Evolutionary conservation across 2,329 filamentous ascomycete genomes (phyloP), one percentile per base, ranked within the genome.

Genomic region (Fusarium metavorans): DNA sequence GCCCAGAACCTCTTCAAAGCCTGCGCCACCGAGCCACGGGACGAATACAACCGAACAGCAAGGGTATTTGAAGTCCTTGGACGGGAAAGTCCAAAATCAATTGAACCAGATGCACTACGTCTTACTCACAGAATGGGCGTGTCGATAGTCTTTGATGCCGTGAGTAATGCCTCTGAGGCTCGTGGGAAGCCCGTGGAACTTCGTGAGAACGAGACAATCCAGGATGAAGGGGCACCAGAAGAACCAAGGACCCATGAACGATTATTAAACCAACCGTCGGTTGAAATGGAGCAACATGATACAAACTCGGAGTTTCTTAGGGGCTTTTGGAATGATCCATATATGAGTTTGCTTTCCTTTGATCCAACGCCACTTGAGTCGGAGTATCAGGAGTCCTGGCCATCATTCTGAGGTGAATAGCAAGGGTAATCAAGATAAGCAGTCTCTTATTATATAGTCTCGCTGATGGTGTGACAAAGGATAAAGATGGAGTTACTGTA

Each of bases 71-170:
- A 76, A 39, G 41, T 74, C 2, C 65, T 76, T 1, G 56, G 64
- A 0, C 43, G 68, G 3, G 61, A 67, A 8, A 48, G 7, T 1
- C 16, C 66, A 0, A 65, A 43, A 0, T 43, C 59, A 6, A 41
- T 50, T 0, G 63, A 72, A 6, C 35, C 70, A 1, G 41, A n/a
- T 0, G 60, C 66, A 0, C 9, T 76, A 5, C 68, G 67, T 0
- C 48, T 76, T 2, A 74, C 70, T 4, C 68, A 76, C 32, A 67
- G 74, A 1, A 74, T 76, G 74, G 74, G 74, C 0, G 64, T 74
- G 0, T 76, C 74, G 0, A 60, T 76, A 7, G 37, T 76, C 13
- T 63, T 68, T n/a, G 65, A 76, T 32, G 74, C 71, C 0, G 32
- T 65, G 0, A 74, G 67, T 1, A 72, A 68, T 0, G 73, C 71